Conservation (phyloP, 495 filamentous ascomycete genomes). For the Apodospora peruviana region DNA sequence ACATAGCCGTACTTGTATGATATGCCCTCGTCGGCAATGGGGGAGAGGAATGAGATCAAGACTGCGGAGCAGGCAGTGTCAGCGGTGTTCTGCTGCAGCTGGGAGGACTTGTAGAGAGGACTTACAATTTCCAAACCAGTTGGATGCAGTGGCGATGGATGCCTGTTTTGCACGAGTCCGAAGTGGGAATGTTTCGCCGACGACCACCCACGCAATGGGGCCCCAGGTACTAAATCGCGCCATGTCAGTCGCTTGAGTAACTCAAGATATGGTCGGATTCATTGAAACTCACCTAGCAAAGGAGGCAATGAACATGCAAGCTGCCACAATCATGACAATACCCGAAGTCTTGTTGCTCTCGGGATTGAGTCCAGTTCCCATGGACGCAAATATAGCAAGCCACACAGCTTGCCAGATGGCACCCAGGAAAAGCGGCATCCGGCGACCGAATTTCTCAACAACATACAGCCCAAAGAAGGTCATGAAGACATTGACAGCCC, state of each 20-base stretch:
- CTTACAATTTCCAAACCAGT: constrained; percentile 73
- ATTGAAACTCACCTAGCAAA: no score
- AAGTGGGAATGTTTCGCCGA: constrained; percentile 69
- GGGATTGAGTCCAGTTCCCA: constrained; percentile 46
- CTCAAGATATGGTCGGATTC: no score
- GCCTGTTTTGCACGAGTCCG: constrained; percentile 67
- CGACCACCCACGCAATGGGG: constrained; percentile 71
- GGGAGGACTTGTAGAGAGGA: no score
- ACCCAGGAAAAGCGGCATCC: constrained; percentile 58
- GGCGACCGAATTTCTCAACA: constrained; percentile 61
- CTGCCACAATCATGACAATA: constrained; percentile 67
- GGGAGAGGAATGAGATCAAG: constrained; percentile 78
- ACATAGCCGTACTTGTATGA: constrained; percentile 75
- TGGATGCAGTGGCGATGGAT: constrained; percentile 65
- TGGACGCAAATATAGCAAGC: constrained; percentile 63
- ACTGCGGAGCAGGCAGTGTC: no score
- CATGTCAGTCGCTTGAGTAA: no score
- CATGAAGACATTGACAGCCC: constrained; percentile 63
- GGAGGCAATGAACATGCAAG: constrained; percentile 60
- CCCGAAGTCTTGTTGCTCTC: constrained; percentile 48
- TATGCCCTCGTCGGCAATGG: constrained; percentile 64
- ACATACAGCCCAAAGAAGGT: constrained; percentile 65
- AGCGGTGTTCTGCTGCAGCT: no score
- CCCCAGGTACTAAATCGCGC: constrained; percentile 83
- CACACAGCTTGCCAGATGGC: constrained; percentile 62